These are phyloP conservation scores for Fagopyrum homotropicum DNA, from an alignment of 148 eudicot genomes.

Conservation along the genomic window DNA sequence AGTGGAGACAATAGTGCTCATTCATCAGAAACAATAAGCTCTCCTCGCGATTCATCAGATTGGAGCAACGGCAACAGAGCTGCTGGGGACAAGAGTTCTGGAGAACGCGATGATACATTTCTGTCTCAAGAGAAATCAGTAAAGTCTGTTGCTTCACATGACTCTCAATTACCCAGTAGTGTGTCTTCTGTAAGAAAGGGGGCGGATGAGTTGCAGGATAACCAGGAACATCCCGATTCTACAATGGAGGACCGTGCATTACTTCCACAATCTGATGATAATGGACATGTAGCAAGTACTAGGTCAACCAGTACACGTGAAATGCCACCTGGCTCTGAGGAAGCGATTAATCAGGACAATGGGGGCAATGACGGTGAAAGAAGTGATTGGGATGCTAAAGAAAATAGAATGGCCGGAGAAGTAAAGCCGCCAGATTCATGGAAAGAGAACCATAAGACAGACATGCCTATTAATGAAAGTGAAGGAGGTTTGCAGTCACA, in stretches of 20 bases:
- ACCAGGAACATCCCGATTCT: conserved; percentile 21
- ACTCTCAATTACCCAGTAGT: background rate
- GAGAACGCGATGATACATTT: background rate
- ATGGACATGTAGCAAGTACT: conserved; percentile 24
- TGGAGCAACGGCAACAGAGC: background rate
- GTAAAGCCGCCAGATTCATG: conserved; percentile 19
- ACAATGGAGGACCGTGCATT: conserved; percentile 27
- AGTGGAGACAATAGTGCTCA: conserved; percentile 23
- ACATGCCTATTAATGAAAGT: conserved; percentile 24
- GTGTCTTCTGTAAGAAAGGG: conserved; percentile 19
- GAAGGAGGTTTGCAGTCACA: conserved; percentile 23
- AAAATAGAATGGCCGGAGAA: background rate
- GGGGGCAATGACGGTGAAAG: conserved; percentile 17
- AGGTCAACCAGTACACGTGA: conserved; percentile 17
- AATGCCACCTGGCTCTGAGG: conserved; percentile 15
- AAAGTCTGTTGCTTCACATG: conserved; percentile 15
- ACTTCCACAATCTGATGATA: conserved; percentile 25
- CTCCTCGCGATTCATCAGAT: conserved; percentile 1
- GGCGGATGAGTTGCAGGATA: conserved; percentile 17
- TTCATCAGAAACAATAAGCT: conserved; percentile 18
- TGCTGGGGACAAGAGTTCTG: background rate
- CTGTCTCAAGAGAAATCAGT: conserved; percentile 22
- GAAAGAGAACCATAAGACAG: conserved; percentile 25
- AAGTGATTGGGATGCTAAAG: background rate
- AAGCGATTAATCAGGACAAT: background rate